These are phyloP conservation scores for Phytophthora pseudosyringae DNA, from an alignment of 352 stramenopile species.

Conservation along the genomic window DNA sequence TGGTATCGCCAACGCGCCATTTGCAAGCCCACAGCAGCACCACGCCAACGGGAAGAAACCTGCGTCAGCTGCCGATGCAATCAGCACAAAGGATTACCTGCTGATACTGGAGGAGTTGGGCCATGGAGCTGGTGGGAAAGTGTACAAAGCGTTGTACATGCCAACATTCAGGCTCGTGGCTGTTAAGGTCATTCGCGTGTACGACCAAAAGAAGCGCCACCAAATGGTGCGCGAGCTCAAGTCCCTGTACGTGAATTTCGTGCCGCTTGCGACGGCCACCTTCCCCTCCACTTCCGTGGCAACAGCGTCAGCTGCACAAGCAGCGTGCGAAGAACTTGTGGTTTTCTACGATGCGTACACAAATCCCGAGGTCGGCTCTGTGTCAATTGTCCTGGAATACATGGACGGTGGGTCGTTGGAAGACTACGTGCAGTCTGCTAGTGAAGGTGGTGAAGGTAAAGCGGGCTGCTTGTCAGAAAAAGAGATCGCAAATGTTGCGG, in stretches of 20 bases:
- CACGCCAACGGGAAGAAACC: slow-evolving; percentile 20
- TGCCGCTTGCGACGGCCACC: slow-evolving; percentile 58
- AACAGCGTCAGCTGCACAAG: slow-evolving; percentile 24
- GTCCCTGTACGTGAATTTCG: slow-evolving; percentile 85
- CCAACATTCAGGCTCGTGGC: slow-evolving; percentile 90
- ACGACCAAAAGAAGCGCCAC: slow-evolving; percentile 88
- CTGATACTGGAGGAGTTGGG: slow-evolving; percentile 76
- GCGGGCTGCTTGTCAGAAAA: slow-evolving; percentile 57
- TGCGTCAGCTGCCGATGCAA: slow-evolving; percentile 16
- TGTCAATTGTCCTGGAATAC: slow-evolving; percentile 95
- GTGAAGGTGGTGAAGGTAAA: slow-evolving; percentile 14
- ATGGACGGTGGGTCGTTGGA: slow-evolving; percentile 94
- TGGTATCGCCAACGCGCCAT: slow-evolving; percentile 76
- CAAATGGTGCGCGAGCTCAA: slow-evolving; percentile 90
- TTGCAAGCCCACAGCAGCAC: slow-evolving; percentile 33
- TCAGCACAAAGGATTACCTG: slow-evolving; percentile 73
- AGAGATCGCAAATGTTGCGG: slow-evolving; percentile 83
- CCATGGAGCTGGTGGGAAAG: slow-evolving; percentile 87
- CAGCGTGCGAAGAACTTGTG: slow-evolving; percentile 84
- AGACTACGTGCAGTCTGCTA: slow-evolving; percentile 59
- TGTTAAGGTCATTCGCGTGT: slow-evolving; percentile 90
- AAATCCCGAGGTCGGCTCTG: slow-evolving; percentile 81
- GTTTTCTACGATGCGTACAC: slow-evolving; percentile 94
- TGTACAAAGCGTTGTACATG: slow-evolving; percentile 91
- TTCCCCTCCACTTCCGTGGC: slow-evolving; percentile 7